phyloP scores from a whole-genome alignment of 2,329 filamentous ascomycete species.

The Cladosporium austrohemisphaericum region DNA sequence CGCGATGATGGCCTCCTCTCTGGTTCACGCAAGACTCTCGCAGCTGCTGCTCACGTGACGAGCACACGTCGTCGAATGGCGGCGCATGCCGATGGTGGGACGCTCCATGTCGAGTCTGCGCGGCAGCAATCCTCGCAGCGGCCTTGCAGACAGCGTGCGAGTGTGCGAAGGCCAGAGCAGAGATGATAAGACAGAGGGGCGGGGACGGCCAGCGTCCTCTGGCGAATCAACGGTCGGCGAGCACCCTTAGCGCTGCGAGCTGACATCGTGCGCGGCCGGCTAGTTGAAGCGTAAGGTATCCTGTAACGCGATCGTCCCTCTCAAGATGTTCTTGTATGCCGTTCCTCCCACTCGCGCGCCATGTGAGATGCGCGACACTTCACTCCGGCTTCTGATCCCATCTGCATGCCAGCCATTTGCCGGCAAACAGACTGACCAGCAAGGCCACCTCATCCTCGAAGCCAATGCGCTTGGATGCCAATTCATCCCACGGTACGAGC shows the following conservation, averaged over 20 bases:
- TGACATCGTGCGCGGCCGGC: constrained; percentile 2
- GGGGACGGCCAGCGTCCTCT: neutral
- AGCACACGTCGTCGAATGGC: too few species aligned
- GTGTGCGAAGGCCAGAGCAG: too few species aligned
- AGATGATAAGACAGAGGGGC: constrained; percentile 5
- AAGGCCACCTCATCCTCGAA: neutral
- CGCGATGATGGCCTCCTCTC: neutral
- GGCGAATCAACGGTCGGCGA: neutral
- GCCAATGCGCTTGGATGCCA: too few species aligned
- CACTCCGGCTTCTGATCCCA: neutral
- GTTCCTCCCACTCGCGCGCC: too few species aligned
- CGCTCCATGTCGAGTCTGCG: too few species aligned
- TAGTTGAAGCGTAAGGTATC: constrained; percentile 8
- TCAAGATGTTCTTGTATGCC: too few species aligned
- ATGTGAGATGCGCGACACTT: too few species aligned
- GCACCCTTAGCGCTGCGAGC: constrained; percentile 4
- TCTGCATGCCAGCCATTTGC: neutral
- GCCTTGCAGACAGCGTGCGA: neutral
- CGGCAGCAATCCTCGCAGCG: neutral
- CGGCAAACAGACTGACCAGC: neutral
- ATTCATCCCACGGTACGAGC: neutral
- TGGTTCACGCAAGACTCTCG: too few species aligned
- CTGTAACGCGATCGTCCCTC: too few species aligned
- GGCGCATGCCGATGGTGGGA: too few species aligned
- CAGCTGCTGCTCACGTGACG: too few species aligned